Evolutionary conservation across 2,329 filamentous ascomycete genomes (phyloP), one percentile per base, ranked within the genome.

Genomic region (Lasiodiplodia citricola): DNA sequence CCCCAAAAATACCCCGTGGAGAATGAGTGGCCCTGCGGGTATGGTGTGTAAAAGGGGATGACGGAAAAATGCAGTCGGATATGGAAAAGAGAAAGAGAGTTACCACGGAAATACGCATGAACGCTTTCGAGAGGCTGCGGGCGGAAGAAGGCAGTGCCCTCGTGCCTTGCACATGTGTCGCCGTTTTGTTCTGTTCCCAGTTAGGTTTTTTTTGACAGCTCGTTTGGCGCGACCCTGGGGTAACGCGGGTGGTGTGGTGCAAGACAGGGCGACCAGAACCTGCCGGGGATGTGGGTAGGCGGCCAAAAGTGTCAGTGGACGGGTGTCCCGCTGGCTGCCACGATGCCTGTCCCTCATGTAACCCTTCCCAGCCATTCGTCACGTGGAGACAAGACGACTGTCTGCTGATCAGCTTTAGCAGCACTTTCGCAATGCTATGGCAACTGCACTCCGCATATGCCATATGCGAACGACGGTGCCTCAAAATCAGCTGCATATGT

Each of bases 321-420:
- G 60, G 60, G 60, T 64, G 60, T 52, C 37, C 47, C 60, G 28
- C 16, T 37, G 44, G 60, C 28, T 37, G 18, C 44, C 25, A 51
- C 60, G 47, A 52, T 52, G 47, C 37, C 31, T 52, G 41, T 52
- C 60, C 47, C 13, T 35, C 31, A n/a, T 35, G 60, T 64, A 52
- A 64, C 44, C 44, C 11, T 4, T 16, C 6, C 25, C 57, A 21
- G 37, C 14, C 37, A 44, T 18, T 14, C 35, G 4, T 18, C 28
- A 28, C 41, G 41, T 37, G 25, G 44, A 47, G 31, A 10, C 31
- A 14, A 14, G 18, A 38, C 11, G 11, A 13, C 11, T 64, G 44
- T 38, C 60, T 47, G 60, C 28, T 52, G 60, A 64, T 31, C 60
- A 25, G 60, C n/a, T n/a, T n/a, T 16, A 52, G 13, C 28, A 38